Base-by-base conservation (phyloP, 345 rosid species). In the Firmiana major region DNA sequence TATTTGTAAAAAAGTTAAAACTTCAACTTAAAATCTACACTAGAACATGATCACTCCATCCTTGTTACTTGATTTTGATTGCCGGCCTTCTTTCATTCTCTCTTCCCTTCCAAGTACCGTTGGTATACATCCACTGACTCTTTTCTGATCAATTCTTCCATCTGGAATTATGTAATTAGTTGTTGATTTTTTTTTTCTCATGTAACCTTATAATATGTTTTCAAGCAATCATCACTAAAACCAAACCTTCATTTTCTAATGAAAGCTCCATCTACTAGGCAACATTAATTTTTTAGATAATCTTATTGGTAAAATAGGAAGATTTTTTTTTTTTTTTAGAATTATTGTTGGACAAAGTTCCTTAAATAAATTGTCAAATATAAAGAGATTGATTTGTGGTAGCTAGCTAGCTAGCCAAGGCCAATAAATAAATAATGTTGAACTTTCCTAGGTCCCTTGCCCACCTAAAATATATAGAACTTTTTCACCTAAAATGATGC, bases 401-500 rank as follows among this genome's bases (percentile, higher is more conserved):
- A 9, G 64, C 70, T 45, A 28, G 57, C 34, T 31, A 38, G 5
- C 12, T 46, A 46, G 22, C 40, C 3, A 28, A 28, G 58, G 13
- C 16, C 67, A 63, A 34, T 49, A 7, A 48, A 26, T 48, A 13
- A 40, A 78, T 24, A 63, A 68, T 45, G 53, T 38, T 22, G 16
- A 24, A 79, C 69, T 71, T 78, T 72, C 63, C 69, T 26, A 42
- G 16, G 77, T 19, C 69, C 66, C 22, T 6, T 75, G 71, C 17
- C 60, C 28, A 55, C 55, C 62, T 10, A 24, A 42, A 31, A 49
- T 36, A 31, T 17, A 49, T 49, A 15, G 24, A 38, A 38, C 46
- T 54, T 71, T 71, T 51, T 43, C 42, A 49, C 75, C 73, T 42
- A 15, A 42, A 53, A 64, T 73, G 59, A 74, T 79, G 77, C 28